Conservation (phyloP, 768 basidiomycete genomes). For the Termitomyces sp. region DNA sequence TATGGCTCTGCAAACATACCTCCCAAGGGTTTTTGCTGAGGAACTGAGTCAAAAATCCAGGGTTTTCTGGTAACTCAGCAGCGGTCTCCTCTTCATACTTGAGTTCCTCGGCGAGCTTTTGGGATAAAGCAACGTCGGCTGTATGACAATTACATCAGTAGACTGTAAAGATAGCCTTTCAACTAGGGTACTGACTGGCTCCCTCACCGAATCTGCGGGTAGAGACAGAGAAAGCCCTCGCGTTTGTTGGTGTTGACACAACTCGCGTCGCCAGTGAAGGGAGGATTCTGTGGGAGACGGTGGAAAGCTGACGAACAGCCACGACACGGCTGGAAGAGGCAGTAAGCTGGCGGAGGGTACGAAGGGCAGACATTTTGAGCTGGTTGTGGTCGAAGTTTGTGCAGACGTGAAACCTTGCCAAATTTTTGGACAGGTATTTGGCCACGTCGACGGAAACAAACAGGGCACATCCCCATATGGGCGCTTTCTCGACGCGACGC, state of each 20-base stretch:
- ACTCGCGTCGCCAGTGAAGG: conserved; percentile 25
- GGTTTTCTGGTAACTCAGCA: conserved; percentile 34
- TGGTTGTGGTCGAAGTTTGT: neutral
- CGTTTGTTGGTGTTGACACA: conserved; percentile 18
- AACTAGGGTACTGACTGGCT: conserved; percentile 22
- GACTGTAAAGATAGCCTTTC: neutral
- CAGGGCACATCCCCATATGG: conserved; percentile 5
- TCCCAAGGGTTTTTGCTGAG: conserved; percentile 74
- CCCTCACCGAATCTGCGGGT: conserved; percentile 43
- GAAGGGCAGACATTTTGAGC: conserved; percentile 57
- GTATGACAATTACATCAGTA: conserved; percentile 7
- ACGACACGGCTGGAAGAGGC: conserved; percentile 42
- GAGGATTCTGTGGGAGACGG: conserved; percentile 27
- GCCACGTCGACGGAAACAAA: conserved; percentile 8
- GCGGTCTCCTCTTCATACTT: conserved; percentile 76
- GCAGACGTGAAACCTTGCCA: conserved; percentile 9
- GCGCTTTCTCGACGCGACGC: neutral
- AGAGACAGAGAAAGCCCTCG: conserved; percentile 47
- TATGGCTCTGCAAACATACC: conserved; percentile 39
- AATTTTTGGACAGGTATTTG: conserved; percentile 17
- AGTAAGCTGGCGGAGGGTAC: conserved; percentile 57
- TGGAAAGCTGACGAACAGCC: conserved; percentile 28
- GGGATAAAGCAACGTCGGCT: conserved; percentile 75
- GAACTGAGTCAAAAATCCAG: conserved; percentile 81
- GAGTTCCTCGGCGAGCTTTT: conserved; percentile 80